These are phyloP conservation scores for Hypoxylon intermedium DNA, from an alignment of 495 filamentous ascomycete genomes.

Conservation along the genomic window DNA sequence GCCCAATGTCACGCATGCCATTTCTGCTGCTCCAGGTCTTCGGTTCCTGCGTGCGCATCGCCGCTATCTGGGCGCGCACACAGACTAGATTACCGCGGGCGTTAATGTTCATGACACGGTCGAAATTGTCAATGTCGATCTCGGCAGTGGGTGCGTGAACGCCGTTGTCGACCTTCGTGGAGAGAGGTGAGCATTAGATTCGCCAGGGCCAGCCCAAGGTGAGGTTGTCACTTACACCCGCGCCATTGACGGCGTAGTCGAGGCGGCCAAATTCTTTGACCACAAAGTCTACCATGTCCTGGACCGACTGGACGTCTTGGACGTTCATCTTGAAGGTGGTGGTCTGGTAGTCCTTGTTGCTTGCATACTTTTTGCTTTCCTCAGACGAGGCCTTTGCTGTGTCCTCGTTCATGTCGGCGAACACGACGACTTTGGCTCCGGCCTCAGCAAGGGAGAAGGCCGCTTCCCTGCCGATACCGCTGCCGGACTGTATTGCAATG, in stretches of 20 bases:
- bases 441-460: conserved; percentile 37
- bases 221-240: conserved; percentile 21
- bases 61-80: conserved; percentile 6
- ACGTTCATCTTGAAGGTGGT: conserved; percentile 25
- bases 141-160: conserved; percentile 1
- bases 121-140: conserved; percentile 8
- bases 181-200: neutral
- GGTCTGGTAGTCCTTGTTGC: conserved; percentile 29
- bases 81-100: conserved; percentile 21
- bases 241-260: conserved; percentile 35
- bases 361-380: conserved; percentile 37
- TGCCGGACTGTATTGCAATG: neutral
- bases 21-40: conserved; percentile 8
- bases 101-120: conserved; percentile 24
- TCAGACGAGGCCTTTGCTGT: conserved; percentile 27
- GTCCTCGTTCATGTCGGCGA: conserved; percentile 38
- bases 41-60: conserved; percentile 28
- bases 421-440: conserved; percentile 33
- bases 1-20: conserved; percentile 1
- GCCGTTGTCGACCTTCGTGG: conserved; percentile 4
- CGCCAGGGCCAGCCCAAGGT: neutral
- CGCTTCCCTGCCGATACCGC: conserved; percentile 34
- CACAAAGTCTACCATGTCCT: conserved; percentile 17
- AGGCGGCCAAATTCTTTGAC: conserved; percentile 19
- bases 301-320: conserved; percentile 12